Evolutionary conservation across 495 filamentous ascomycete genomes (phyloP).

Genomic region (Trichodelitschia bisporula): DNA sequence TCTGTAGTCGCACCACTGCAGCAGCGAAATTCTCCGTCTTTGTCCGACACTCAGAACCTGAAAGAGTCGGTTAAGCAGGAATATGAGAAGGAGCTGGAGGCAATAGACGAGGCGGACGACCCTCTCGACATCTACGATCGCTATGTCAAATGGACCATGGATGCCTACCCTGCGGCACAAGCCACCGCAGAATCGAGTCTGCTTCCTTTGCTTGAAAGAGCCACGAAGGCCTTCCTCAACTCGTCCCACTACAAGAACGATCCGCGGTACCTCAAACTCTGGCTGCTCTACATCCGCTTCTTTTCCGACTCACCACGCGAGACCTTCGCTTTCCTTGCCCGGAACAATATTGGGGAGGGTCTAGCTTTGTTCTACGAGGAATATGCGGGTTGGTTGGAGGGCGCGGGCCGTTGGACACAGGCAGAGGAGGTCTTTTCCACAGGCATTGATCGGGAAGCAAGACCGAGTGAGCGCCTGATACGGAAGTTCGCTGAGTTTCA

Average conservation of each 20-base stretch:
- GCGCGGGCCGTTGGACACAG: constrained; percentile 63
- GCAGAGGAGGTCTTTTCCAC: constrained; percentile 81
- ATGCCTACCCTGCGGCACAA: constrained; percentile 84
- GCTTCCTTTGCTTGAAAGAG: constrained; percentile 70
- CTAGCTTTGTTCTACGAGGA: constrained; percentile 95
- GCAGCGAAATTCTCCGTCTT: constrained; percentile 28
- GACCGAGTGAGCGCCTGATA: constrained; percentile 52
- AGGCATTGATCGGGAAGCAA: constrained; percentile 69
- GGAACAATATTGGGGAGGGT: constrained; percentile 65
- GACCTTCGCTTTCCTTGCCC: constrained; percentile 71
- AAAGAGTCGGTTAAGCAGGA: constrained; percentile 59
- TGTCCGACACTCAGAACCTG: constrained; percentile 44
- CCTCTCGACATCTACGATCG: constrained; percentile 89
- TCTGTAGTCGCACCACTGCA: constrained; percentile 48
- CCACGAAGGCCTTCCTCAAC: constrained; percentile 69
- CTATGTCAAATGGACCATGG: constrained; percentile 89
- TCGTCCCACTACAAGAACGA: constrained; percentile 81
- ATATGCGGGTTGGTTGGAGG: constrained; percentile 79
- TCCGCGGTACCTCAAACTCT: constrained; percentile 72
- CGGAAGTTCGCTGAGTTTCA: constrained; percentile 85
- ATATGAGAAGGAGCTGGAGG: constrained; percentile 61
- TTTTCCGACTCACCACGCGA: constrained; percentile 85
- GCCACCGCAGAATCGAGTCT: constrained; percentile 76
- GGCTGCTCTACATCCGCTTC: constrained; percentile 79
- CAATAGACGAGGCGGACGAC: constrained; percentile 69